A percentile compares a stretch with the other conserved stretches of the same genome.
Conservation (phyloP, 2,329 filamentous ascomycete genomes). For the Lizonia empirigonia region DNA sequence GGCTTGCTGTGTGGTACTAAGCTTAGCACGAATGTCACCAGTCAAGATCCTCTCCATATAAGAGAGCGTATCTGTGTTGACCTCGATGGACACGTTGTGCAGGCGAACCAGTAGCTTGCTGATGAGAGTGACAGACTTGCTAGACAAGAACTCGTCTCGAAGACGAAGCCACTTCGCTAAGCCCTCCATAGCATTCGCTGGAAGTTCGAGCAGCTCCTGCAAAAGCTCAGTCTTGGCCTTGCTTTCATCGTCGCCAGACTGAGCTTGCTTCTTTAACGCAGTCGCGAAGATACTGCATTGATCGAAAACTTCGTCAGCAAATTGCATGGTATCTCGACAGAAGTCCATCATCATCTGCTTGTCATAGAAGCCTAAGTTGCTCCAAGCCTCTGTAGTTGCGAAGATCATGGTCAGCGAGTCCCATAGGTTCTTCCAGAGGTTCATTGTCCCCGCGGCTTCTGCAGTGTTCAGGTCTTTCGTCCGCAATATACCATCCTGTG, state of each 20-base stretch:
- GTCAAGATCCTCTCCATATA: conserved; percentile 71
- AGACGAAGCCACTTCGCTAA: conserved; percentile 90
- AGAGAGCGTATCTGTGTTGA: conserved; percentile 64
- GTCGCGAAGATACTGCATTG: conserved; percentile 84
- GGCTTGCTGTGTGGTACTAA: conserved; percentile 81
- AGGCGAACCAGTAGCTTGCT: conserved; percentile 82
- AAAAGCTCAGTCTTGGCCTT: conserved; percentile 45
- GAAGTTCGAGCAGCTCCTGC: conserved; percentile 66
- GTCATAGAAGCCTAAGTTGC: conserved; percentile 66
- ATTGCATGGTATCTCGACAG: conserved; percentile 92
- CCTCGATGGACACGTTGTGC: conserved; percentile 74
- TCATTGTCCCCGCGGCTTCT: conserved; percentile 70
- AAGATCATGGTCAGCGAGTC: conserved; percentile 80
- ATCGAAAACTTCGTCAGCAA: conserved; percentile 82
- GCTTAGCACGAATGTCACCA: conserved; percentile 73
- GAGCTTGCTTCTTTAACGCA: conserved; percentile 59
- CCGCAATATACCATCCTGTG: conserved; percentile 66
- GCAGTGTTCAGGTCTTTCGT: conserved; percentile 62
- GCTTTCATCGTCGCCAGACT: conserved; percentile 44
- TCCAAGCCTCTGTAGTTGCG: conserved; percentile 82
- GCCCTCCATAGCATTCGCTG: conserved; percentile 66
- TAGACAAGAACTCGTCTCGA: conserved; percentile 83
- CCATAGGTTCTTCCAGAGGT: conserved; percentile 88
- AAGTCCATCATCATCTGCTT: conserved; percentile 86
- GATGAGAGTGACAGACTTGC: conserved; percentile 79